A percentile compares a stretch with the other conserved stretches of the same genome.
Conservation (phyloP, 768 basidiomycete species). For the Podaxis sp. region DNA sequence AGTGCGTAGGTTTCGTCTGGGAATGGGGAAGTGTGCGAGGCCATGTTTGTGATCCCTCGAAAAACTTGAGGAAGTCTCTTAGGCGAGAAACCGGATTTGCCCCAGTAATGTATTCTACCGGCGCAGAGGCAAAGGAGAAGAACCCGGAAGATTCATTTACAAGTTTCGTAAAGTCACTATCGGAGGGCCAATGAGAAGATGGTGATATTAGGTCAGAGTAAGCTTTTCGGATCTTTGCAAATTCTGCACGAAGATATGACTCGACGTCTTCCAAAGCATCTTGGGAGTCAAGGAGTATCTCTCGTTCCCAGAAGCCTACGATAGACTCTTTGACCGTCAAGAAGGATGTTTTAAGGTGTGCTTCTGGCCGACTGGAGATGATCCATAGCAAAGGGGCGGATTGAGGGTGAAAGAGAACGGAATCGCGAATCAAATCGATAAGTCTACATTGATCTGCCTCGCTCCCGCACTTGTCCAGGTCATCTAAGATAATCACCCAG, state of each 20-base stretch:
- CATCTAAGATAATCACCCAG: background rate
- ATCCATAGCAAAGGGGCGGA: background rate
- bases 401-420: background rate
- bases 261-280: constrained; percentile 1
- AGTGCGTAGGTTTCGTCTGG: background rate
- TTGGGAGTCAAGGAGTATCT: background rate
- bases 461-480: background rate
- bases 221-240: background rate
- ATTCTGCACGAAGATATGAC: background rate
- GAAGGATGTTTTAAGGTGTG: background rate
- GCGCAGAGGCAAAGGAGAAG: background rate
- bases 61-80: background rate
- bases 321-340: background rate
- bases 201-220: background rate
- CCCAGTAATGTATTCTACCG: background rate
- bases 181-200: background rate
- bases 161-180: background rate
- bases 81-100: constrained; percentile 1
- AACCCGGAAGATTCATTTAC: background rate
- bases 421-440: background rate
- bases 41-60: background rate
- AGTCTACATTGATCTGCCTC: background rate
- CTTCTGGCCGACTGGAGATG: background rate
- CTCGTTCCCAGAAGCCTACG: background rate
- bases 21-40: background rate